These are phyloP conservation scores for Scortechinia acanthostroma DNA, from an alignment of 2,329 filamentous ascomycete genomes.

Conservation along the genomic window DNA sequence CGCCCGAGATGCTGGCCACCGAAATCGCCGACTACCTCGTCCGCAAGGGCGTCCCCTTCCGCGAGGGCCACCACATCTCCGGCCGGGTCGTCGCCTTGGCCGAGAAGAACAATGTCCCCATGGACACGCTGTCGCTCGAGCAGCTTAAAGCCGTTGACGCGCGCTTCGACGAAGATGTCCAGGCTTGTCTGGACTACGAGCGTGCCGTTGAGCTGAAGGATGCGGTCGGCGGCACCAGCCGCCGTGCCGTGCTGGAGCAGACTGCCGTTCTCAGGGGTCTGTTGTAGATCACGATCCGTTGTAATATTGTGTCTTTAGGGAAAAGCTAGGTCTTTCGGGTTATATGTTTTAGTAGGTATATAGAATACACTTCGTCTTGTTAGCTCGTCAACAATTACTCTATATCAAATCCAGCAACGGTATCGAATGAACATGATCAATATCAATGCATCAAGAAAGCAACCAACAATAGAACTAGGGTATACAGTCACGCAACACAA, in stretches of 20 bases:
- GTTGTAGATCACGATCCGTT: too few relatives aligned
- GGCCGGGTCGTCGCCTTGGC: constrained; percentile 66
- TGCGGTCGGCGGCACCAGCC: constrained; percentile 66
- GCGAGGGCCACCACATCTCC: constrained; percentile 72
- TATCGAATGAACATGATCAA: too few relatives aligned
- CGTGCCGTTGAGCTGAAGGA: constrained; percentile 65
- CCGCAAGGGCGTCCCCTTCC: constrained; percentile 62
- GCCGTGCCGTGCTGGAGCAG: constrained; percentile 53
- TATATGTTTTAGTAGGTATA: too few relatives aligned
- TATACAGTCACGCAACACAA: too few relatives aligned
- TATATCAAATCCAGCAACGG: too few relatives aligned
- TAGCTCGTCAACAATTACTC: too few relatives aligned
- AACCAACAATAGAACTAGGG: too few relatives aligned
- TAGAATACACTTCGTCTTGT: too few relatives aligned
- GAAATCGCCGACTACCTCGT: constrained; percentile 58
- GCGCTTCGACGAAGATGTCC: constrained; percentile 62
- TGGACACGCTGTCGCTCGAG: constrained; percentile 62
- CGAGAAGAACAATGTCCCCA: constrained; percentile 53
- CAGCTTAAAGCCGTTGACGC: constrained; percentile 62
- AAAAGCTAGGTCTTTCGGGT: too few relatives aligned
- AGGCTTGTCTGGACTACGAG: constrained; percentile 63
- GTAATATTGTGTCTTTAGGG: too few relatives aligned
- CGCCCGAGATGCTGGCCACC: constrained; percentile 69
- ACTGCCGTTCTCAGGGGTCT: constrained; percentile 34
- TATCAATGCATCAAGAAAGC: too few relatives aligned